phyloP scores from a whole-genome alignment of 805 yeast genomes.

The Lachancea kluyveri region DNA sequence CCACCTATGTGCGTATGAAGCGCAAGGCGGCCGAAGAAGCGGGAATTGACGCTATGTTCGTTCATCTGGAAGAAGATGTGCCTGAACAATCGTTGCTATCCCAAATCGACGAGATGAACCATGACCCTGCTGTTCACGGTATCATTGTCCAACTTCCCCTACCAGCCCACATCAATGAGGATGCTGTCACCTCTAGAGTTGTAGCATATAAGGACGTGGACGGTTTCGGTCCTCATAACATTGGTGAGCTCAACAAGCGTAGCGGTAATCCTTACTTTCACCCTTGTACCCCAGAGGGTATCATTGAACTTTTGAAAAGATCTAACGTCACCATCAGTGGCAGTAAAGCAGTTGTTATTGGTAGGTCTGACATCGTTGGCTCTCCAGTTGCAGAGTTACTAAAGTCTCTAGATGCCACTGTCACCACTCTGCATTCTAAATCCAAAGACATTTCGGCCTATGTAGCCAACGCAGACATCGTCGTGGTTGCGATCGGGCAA shows the following conservation, averaged over 20 bases:
- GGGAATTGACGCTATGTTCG: slow-evolving; percentile 59
- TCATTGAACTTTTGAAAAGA: slow-evolving; percentile 70
- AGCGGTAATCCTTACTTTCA: slow-evolving; percentile 77
- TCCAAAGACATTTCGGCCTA: slow-evolving; percentile 53
- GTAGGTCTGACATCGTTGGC: slow-evolving; percentile 95
- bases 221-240: slow-evolving; percentile 84
- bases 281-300: slow-evolving; percentile 96
- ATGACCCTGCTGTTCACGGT: slow-evolving; percentile 77
- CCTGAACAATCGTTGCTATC: slow-evolving; percentile 55
- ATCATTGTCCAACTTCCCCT: slow-evolving; percentile 85
- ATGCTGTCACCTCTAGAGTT: slow-evolving; percentile 75
- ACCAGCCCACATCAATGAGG: slow-evolving; percentile 76
- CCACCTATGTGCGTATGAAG: slow-evolving; percentile 88
- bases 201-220: slow-evolving; percentile 83
- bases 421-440: slow-evolving; percentile 77
- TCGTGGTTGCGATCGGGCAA: slow-evolving; percentile 73
- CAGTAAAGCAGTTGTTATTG: slow-evolving; percentile 82
- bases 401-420: slow-evolving; percentile 78
- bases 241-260: slow-evolving; percentile 84
- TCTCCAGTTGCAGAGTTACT: slow-evolving; percentile 84
- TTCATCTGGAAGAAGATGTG: slow-evolving; percentile 58
- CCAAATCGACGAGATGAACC: slow-evolving; percentile 57
- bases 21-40: slow-evolving; percentile 85
- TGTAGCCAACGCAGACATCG: slow-evolving; percentile 72
- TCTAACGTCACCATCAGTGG: slow-evolving; percentile 68